Evolutionary conservation across 805 yeast species (phyloP), one percentile per base, ranked within the genome.

Genomic region (Saccharomycopsis javanensis): DNA sequence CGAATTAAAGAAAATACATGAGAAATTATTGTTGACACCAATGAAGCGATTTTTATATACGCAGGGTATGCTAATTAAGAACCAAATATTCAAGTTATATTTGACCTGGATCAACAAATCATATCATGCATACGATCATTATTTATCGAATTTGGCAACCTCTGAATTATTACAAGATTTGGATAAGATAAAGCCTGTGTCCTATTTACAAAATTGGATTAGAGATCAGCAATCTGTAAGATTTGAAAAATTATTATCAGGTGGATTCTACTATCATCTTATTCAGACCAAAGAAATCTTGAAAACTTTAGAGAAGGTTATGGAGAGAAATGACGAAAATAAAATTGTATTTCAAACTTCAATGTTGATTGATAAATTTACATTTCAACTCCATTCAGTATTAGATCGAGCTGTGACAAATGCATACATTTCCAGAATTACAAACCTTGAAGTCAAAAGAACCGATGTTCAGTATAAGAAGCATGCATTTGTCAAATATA

Each of bases 241-340:
- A 35, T 50, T 58, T 25, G 61, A 58, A 27, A 55, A 58, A 50
- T 38, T 53, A 15, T 23, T 58, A 8, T 48, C 54, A 5, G 61
- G 61, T 20, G 59, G 51, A 18, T 58, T 58, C 35, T 58, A 55
- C 33, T 58, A 58, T 27, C 58, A 56, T 38, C 38, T 58, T 16
- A 58, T 58, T 35, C 61, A 58, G 38, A 55, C 59, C n/a, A 58
- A 58, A 35, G 61, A 58, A 45, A 58, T 58, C 31, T 25, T 58
- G 54, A 52, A 48, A 48, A 51, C 31, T 20, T 23, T 58, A 7
- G 61, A 55, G 18, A 55, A 50, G 27, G 25, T 35, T 16, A 50
- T 58, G 18, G 58, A 58, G n/a, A n/a, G 31, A 15, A 30, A 51
- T 11, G 58, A 58, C 18, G 61, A 58, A 37, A 58, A 58, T 35